These are phyloP conservation scores for Asclepias syriaca DNA, from an alignment of 257 asterid genomes.

Conservation along the genomic window DNA sequence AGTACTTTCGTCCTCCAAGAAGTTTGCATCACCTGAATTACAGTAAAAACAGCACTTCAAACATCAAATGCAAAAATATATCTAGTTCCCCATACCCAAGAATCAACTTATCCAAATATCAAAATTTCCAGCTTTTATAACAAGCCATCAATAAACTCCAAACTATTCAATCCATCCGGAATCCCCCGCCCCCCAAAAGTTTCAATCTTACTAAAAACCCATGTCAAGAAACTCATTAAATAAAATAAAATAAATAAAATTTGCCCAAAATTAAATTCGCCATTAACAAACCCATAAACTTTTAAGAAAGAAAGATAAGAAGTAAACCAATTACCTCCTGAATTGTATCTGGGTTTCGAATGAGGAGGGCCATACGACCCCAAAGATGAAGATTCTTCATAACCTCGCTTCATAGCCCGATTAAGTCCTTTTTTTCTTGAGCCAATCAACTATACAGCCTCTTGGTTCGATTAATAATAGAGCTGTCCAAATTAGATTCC, in stretches of 20 bases:
- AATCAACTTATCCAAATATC: background rate
- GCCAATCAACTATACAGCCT: background rate
- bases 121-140: background rate
- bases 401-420: constrained; percentile 69
- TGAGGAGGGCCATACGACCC: constrained; percentile 69
- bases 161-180: constrained; percentile 15
- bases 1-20: constrained; percentile 72
- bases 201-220: constrained; percentile 10
- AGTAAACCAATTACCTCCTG: constrained; percentile 43
- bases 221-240: background rate
- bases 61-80: constrained; percentile 2
- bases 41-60: constrained; percentile 4
- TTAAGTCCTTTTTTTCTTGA: background rate
- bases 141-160: background rate
- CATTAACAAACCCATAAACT: constrained; percentile 1
- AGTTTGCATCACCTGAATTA: constrained; percentile 44
- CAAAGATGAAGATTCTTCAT: constrained; percentile 69
- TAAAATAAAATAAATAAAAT: too few relatives aligned
- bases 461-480: background rate
- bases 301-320: background rate
- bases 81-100: constrained; percentile 3
- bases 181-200: background rate
- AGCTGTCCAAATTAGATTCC: constrained; percentile 1
- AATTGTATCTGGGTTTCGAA: constrained; percentile 64
- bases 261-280: constrained; percentile 4